Evolutionary conservation across 148 eudicot species (phyloP), one percentile per base, ranked within the genome.

Genomic region (Diospyros kaki): DNA sequence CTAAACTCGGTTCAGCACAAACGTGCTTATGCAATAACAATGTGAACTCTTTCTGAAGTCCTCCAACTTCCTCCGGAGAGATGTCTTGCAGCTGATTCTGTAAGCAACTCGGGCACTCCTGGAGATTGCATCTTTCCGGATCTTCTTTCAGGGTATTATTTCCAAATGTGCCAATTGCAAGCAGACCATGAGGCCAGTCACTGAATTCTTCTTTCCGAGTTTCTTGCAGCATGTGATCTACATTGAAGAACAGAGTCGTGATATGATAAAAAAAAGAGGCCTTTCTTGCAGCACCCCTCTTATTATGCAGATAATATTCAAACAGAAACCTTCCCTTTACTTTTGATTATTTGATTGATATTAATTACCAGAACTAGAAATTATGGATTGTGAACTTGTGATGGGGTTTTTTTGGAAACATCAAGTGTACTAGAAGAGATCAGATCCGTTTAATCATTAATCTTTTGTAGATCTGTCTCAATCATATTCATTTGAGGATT

Each of bases 101-200:
- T 18, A 70, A 41, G 62, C 73, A 12, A 17, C 80, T 41, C 68
- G 48, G 44, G 61, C 59, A 55, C 17, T 17, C 77, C 50, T 75
- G 72, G 54, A 28, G 13, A 58, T 40, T 74, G 41, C 66, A 66
- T 14, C 64, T 84, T 50, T 82, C 78, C 1, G 73, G 58, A 3
- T 81, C 80, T 15, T 74, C 76, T 67, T 72, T 88, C 51, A 76
- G 9, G 6, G 69, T 68, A 56, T 75, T 83, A 72, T 75, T 82
- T 46, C 93, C 91, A 42, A 93, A 86, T 55, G 96, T 93, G 12
- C 98, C 98, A 13, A 93, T 91, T 51, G 94, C 81, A 17, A 93
- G 89, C 14, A 93, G 51, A 46, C 81, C 91, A 28, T 85, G 68
- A 72, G 98, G 96, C 98, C 98, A 93, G 62, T 93, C 96, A 74